Conservation (phyloP, 1,139 yeast species). For the Groenewaldozyma sp. region DNA sequence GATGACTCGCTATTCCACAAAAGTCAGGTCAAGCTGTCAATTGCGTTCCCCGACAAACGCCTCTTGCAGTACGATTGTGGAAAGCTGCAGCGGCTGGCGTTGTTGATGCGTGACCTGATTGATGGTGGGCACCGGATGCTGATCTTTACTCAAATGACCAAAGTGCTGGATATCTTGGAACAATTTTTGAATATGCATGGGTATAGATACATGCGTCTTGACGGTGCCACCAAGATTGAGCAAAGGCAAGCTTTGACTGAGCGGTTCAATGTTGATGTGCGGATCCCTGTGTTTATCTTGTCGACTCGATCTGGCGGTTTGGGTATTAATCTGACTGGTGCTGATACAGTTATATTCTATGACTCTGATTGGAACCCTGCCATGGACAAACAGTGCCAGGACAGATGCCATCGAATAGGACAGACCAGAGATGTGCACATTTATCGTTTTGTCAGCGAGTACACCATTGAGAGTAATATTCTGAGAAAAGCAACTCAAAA, state of each 20-base stretch:
- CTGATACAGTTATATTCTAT: constrained; percentile 97
- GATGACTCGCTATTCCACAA: constrained; percentile 55
- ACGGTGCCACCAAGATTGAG: constrained; percentile 96
- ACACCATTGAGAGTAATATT: constrained; percentile 92
- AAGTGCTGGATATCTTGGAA: constrained; percentile 86
- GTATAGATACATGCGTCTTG: constrained; percentile 85
- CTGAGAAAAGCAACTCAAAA: constrained; percentile 92
- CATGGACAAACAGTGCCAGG: constrained; percentile 99
- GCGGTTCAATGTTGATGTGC: constrained; percentile 76
- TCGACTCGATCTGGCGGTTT: constrained; percentile 97
- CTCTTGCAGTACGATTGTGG: constrained; percentile 95
- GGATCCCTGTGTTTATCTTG: constrained; percentile 82
- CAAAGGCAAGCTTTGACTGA: constrained; percentile 94
- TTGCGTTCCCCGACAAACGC: constrained; percentile 94
- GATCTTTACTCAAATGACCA: constrained; percentile 97
- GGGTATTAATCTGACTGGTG: constrained; percentile 96
- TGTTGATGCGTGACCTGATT: constrained; percentile 63
- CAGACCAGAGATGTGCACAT: constrained; percentile 97
- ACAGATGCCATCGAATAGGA: constrained; percentile 97
- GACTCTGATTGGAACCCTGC: constrained; percentile 99
- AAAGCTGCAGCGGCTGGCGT: constrained; percentile 77
- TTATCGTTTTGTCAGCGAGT: constrained; percentile 91
- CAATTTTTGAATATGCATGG: constrained; percentile 93
- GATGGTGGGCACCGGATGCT: constrained; percentile 88
- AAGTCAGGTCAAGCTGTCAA: constrained; percentile 76